Base-by-base conservation (phyloP, 768 basidiomycete species). In the Lentinula raphanica region DNA sequence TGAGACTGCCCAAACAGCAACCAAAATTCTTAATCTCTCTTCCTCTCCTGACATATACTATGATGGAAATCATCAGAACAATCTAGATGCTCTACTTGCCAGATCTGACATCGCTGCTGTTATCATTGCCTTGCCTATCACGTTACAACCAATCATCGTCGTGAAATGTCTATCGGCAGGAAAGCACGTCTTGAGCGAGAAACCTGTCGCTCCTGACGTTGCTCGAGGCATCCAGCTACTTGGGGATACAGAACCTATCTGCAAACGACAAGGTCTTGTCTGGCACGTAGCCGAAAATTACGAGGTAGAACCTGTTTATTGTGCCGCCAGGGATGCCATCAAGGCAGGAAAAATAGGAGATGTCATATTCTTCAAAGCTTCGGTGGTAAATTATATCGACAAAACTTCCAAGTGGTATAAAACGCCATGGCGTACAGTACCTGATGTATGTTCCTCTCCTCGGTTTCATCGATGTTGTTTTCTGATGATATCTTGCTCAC, bases 141-240 rank as follows among this genome's bases (percentile, higher is more conserved):
- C 84, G 0, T 64, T 78, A 3, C 92, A 93, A 68, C 90, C 92
- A 2, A 69, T 72, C 17, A 74, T 94, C 59, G 74, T 95, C 56
- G 70, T 81, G 58, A 81, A 80, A 65, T 80, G 82, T 0, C 73
- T 88, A 36, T 80, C 75, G 0, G 88, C 90, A 2, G 90, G 92
- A 27, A 96, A 95, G 72, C 90, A 94, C 67, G 91, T 95, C 49
- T 67, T 94, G 59, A 88, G 87, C 69, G 93, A 96, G 76, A 95
- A 95, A 67, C 94, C 94, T 5, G 79, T 94, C 13, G 90, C 85
- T 3, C 77, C 85, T 40, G 86, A 88, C 64, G 83, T 93, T 45
- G 76, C 77, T 28, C 72, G 74, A 2, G 92, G 88, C 0, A 70
- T 83, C 46, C 74, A 75, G 60, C 76, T 94, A 49, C 86, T 94